Evolutionary conservation across 352 stramenopile genomes (phyloP).

Genomic region (Phytopythium cucurbitacearum): DNA sequence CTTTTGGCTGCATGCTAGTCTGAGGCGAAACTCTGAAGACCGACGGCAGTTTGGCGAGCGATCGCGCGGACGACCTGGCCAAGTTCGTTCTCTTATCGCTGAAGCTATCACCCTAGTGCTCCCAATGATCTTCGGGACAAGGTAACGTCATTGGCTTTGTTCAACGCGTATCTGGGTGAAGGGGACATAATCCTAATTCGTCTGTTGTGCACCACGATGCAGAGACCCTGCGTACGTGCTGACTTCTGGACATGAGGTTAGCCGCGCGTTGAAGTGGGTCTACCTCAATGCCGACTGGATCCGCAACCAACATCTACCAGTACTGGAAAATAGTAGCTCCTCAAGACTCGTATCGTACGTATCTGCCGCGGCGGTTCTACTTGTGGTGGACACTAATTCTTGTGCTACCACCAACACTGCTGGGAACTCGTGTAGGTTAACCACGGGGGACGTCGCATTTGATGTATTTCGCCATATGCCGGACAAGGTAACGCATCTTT

Average conservation of each 20-base stretch:
- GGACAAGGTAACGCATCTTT: conserved; percentile 49
- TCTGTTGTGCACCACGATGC: conserved; percentile 5
- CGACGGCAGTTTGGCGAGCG: conserved; percentile 35
- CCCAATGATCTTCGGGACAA: conserved; percentile 67
- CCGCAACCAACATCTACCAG: conserved; percentile 51
- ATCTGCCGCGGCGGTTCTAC: not conserved
- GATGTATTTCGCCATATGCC: conserved; percentile 86
- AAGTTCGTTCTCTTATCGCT: conserved; percentile 69
- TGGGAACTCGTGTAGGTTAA: conserved; percentile 29
- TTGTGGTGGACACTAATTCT: not conserved
- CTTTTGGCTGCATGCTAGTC: conserved; percentile 80
- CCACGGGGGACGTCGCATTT: conserved; percentile 55
- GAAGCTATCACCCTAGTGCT: conserved; percentile 74
- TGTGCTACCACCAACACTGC: not conserved
- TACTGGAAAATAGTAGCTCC: conserved; percentile 17
- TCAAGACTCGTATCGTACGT: conserved; percentile 36
- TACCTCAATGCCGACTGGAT: conserved; percentile 87
- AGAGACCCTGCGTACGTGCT: conserved; percentile 72
- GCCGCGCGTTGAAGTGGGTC: conserved; percentile 82
- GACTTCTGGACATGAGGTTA: conserved; percentile 59
- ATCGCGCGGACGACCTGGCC: conserved; percentile 47
- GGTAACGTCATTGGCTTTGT: conserved; percentile 18
- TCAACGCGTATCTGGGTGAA: not conserved
- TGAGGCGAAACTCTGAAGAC: conserved; percentile 65
- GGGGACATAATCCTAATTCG: not conserved